Evolutionary conservation across 495 filamentous ascomycete species (phyloP).

Genomic region (Entonaema liquescens): DNA sequence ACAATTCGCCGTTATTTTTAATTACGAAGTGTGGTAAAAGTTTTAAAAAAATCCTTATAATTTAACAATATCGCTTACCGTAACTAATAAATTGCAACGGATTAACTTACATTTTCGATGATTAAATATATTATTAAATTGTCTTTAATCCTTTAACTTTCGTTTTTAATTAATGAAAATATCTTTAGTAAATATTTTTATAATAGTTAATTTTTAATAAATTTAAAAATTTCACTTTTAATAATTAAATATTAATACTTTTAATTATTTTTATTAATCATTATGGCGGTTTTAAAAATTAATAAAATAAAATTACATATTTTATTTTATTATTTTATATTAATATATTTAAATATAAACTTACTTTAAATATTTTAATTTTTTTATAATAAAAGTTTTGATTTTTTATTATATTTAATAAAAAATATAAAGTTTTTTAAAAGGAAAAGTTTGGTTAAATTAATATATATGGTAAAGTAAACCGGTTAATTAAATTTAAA

Average conservation of each 20-base stretch:
- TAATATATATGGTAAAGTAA: not conserved
- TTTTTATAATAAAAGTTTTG: not conserved
- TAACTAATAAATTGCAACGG: too few species aligned
- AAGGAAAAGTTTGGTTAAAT: not conserved
- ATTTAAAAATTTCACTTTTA: not conserved
- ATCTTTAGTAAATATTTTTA: not conserved
- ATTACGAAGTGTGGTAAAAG: too few species aligned
- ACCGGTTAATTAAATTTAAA: not conserved
- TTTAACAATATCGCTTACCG: not conserved
- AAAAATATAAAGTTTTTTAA: too few species aligned
- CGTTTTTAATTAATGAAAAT: not conserved
- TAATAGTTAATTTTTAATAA: constrained; percentile 1
- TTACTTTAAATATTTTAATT: not conserved
- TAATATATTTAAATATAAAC: not conserved
- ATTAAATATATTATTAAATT: not conserved
- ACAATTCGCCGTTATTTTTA: too few species aligned
- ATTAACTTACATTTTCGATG: too few species aligned
- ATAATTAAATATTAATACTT: constrained; percentile 1
- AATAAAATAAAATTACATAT: not conserved
- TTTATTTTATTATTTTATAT: constrained; percentile 2
- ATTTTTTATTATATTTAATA: not conserved
- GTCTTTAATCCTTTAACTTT: not conserved
- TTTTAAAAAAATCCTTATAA: too few species aligned
- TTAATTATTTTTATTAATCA: not conserved
- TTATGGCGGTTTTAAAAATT: too few species aligned